Conservation (phyloP, 352 stramenopile genomes). For the Phytophthora hybrid region DNA sequence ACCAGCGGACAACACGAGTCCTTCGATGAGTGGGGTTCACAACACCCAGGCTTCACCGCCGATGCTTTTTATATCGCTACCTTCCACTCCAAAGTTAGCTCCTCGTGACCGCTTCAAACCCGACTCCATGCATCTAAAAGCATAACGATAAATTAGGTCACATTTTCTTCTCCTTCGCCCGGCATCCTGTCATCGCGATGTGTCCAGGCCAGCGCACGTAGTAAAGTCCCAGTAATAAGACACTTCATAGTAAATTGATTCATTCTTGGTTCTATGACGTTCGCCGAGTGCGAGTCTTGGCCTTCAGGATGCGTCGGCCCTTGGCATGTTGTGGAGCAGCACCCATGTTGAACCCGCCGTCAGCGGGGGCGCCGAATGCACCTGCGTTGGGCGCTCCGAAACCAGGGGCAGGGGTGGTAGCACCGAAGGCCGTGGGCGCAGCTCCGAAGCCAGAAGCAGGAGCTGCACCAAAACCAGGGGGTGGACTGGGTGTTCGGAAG, state of each 20-base stretch:
- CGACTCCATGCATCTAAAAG: neutral
- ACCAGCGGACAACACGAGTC: neutral
- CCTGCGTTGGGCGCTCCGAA: constrained; percentile 49
- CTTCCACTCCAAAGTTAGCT: constrained; percentile 9
- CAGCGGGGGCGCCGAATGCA: constrained; percentile 44
- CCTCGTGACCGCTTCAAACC: neutral
- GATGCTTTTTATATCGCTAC: constrained; percentile 34
- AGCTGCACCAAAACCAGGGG: constrained; percentile 34
- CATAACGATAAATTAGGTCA: constrained; percentile 1
- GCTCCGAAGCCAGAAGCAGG: constrained; percentile 30
- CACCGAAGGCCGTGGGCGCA: constrained; percentile 31
- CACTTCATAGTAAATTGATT: constrained; percentile 43
- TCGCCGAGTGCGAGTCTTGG: constrained; percentile 40
- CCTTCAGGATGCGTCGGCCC: constrained; percentile 73
- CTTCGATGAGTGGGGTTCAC: neutral
- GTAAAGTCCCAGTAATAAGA: constrained; percentile 34
- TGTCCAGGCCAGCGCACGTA: neutral
- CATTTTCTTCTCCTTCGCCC: neutral
- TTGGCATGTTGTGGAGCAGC: constrained; percentile 57
- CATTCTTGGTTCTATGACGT: constrained; percentile 50
- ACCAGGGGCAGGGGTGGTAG: constrained; percentile 21
- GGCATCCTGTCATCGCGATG: neutral
- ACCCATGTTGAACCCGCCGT: constrained; percentile 78
- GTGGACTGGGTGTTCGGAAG: constrained; percentile 40
- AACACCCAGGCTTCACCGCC: neutral